Conservation (phyloP, 2,329 filamentous ascomycete genomes). For the Claviceps humidiphila region DNA sequence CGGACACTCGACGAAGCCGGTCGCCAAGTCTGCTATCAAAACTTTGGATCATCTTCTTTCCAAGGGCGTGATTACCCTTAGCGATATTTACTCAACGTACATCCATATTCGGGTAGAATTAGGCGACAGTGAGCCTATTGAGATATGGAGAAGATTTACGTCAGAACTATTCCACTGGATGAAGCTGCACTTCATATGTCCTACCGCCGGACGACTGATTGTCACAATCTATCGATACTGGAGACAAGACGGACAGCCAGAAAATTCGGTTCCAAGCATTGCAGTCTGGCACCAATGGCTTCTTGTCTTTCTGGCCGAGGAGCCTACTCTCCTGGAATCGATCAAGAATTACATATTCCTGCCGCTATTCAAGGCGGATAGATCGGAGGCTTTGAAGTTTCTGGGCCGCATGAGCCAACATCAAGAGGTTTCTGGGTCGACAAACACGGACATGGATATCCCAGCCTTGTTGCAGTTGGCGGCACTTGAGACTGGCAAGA, state of each 20-base stretch:
- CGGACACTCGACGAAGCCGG: constrained; percentile 45
- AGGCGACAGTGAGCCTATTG: constrained; percentile 5
- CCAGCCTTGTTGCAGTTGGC: constrained; percentile 49
- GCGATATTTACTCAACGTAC: constrained; percentile 33
- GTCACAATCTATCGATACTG: constrained; percentile 41
- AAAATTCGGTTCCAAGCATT: constrained; percentile 18
- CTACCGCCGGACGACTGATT: constrained; percentile 47
- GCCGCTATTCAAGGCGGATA: constrained; percentile 47
- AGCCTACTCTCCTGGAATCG: constrained; percentile 42
- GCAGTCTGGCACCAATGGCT: constrained; percentile 45
- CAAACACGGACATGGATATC: constrained; percentile 32
- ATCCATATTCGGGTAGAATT: constrained; percentile 20
- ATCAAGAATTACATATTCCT: constrained; percentile 53
- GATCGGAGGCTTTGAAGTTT: constrained; percentile 39
- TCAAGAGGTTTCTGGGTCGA: constrained; percentile 31
- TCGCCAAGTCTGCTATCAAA: constrained; percentile 58
- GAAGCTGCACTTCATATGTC: constrained; percentile 42
- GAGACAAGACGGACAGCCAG: constrained; percentile 17
- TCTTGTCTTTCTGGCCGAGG: constrained; percentile 31
- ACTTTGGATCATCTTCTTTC: constrained; percentile 51
- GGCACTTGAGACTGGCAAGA: constrained; percentile 59
- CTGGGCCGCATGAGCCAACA: constrained; percentile 43
- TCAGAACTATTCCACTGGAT: constrained; percentile 41
- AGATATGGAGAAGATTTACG: constrained; percentile 38
- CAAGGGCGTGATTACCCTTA: constrained; percentile 41